phyloP scores from a whole-genome alignment of 768 basidiomycete genomes.

The Naganishia vaughanmartiniae region DNA sequence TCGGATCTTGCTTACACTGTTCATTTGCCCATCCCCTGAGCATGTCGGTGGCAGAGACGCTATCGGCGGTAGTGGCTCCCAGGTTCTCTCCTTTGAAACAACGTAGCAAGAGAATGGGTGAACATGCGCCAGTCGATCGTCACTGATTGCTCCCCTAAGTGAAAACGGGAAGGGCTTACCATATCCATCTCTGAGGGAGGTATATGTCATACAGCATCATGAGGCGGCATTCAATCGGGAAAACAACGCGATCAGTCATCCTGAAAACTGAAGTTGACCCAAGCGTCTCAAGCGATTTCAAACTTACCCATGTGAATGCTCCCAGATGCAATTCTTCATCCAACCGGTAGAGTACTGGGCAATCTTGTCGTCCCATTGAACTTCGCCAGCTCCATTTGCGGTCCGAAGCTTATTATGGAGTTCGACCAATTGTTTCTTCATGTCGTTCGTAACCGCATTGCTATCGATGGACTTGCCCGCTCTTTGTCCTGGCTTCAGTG shows the following conservation, averaged over 20 bases:
- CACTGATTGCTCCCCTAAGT: too few relatives aligned
- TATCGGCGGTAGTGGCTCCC: neutral
- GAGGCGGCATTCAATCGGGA: too few relatives aligned
- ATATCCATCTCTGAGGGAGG: neutral
- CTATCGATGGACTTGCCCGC: neutral
- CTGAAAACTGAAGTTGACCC: too few relatives aligned
- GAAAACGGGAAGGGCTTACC: neutral
- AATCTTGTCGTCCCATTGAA: conserved; percentile 13
- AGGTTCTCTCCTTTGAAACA: neutral
- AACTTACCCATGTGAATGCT: conserved; percentile 1
- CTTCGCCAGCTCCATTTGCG: neutral
- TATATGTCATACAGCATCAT: neutral
- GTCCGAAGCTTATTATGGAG: neutral
- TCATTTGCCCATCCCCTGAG: conserved; percentile 1
- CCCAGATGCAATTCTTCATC: neutral
- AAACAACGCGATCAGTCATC: too few relatives aligned
- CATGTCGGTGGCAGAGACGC: neutral
- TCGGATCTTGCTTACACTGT: neutral
- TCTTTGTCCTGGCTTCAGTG: neutral
- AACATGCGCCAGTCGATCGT: too few relatives aligned
- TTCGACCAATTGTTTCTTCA: neutral
- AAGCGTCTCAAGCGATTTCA: too few relatives aligned
- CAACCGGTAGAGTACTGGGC: conserved; percentile 1
- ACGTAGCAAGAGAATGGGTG: neutral
- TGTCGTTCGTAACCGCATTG: neutral